Conservation (phyloP, 1,284 basidiomycete species). For the Cystobasidium pallidum region DNA sequence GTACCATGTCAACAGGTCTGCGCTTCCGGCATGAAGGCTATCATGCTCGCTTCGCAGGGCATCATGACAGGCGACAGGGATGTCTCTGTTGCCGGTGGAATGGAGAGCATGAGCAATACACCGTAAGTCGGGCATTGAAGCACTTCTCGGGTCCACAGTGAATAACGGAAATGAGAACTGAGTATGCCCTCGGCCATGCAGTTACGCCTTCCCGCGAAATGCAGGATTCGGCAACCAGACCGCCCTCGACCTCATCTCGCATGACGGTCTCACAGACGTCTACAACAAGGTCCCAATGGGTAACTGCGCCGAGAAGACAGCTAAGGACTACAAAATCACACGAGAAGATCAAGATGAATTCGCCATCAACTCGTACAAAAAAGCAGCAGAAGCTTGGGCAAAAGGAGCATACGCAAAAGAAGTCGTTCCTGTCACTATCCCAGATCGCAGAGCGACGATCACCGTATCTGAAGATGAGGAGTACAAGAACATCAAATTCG, state of each 20-base stretch:
- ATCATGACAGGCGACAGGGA: slow-evolving; percentile 58
- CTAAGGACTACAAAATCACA: slow-evolving; percentile 56
- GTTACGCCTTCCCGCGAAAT: slow-evolving; percentile 87
- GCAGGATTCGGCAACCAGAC: slow-evolving; percentile 88
- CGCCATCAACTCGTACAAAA: slow-evolving; percentile 91
- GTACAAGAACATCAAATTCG: slow-evolving; percentile 67
- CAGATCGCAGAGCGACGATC: slow-evolving; percentile 85
- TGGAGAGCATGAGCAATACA: slow-evolving; percentile 60
- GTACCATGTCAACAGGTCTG: slow-evolving; percentile 54
- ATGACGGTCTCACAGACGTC: slow-evolving; percentile 92
- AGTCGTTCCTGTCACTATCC: slow-evolving; percentile 85
- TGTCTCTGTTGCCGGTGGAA: slow-evolving; percentile 59
- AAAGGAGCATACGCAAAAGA: slow-evolving; percentile 82
- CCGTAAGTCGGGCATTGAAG: slow-evolving; percentile 52
- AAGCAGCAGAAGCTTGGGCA: slow-evolving; percentile 88
- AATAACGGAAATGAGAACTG: too few relatives aligned
- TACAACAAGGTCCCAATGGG: slow-evolving; percentile 73
- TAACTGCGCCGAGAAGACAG: slow-evolving; percentile 63
- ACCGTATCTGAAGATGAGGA: slow-evolving; percentile 95
- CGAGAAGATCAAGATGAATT: slow-evolving; percentile 62
- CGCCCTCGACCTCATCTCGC: slow-evolving; percentile 82
- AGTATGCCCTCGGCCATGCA: slow-evolving; percentile 55
- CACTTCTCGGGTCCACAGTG: too few relatives aligned
- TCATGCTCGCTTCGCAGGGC: slow-evolving; percentile 59
- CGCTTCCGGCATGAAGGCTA: slow-evolving; percentile 59